Base-by-base conservation (phyloP, 306 rosid species). In the Fagus sylvatica region DNA sequence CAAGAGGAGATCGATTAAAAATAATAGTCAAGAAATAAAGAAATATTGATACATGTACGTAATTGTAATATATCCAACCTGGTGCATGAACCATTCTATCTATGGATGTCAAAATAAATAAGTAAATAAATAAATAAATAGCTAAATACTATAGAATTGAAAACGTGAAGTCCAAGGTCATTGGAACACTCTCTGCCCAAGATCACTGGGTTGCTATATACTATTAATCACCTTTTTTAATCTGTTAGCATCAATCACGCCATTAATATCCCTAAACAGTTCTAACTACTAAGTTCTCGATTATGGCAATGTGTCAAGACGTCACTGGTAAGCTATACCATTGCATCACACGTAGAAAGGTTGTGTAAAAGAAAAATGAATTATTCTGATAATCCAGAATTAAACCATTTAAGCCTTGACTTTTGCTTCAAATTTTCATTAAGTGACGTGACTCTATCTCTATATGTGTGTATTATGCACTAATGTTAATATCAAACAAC, bases 221-320 rank as follows among this genome's bases (percentile, higher is more conserved):
- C 8, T 17, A 11, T 9, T 22, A 9, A 33, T 10, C 51, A 10
- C 0, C 1, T 10, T 28, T 13, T 73, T 22, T 75, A 46, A 19
- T 42, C 72, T 71, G 34, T 71, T 59, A 30, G 48, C 60, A 19
- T 37, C 70, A 56, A 74, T 80, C 75, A 46, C 60, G 64, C 79
- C 60, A 43, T 56, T 61, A 56, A 53, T 67, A 15, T 70, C 57
- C 71, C 53, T 53, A 55, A 72, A 56, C 16, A 54, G 32, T 72
- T 62, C 57, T 3, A 17, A 46, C 11, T 46, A 34, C 22, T 53
- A 54, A 6, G 12, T 56, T 37, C 65, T 28, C 6, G 2, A 39
- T 22, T 28, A 7, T 80, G 76, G 53, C 60, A 41, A 54, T 37
- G 43, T 34, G 30, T 17, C 60, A 67, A 33, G 32, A 34, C 64